These are phyloP conservation scores for Endothia cerciana DNA, from an alignment of 2,329 filamentous ascomycete genomes.

Conservation along the genomic window DNA sequence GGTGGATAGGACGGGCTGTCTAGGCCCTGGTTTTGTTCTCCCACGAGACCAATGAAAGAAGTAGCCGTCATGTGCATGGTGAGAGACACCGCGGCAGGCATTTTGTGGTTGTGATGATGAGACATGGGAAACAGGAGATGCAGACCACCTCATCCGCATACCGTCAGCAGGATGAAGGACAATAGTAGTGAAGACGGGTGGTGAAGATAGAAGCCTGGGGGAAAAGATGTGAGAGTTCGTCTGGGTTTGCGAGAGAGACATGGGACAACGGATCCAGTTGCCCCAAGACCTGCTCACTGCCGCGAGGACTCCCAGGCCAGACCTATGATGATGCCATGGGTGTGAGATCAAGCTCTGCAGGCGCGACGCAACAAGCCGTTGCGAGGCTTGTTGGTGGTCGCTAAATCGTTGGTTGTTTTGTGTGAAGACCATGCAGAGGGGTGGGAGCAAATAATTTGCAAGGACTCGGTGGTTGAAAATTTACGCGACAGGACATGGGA, in stretches of 20 bases:
- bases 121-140: not conserved
- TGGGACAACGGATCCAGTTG: not conserved
- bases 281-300: conserved; percentile 4
- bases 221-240: conserved; percentile 6
- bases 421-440: conserved; percentile 1
- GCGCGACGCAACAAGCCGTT: not conserved
- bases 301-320: conserved; percentile 6
- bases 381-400: not conserved
- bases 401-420: conserved; percentile 3
- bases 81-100: conserved; percentile 63
- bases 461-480: conserved; percentile 13
- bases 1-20: conserved; percentile 71
- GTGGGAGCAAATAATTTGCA: no score
- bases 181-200: conserved; percentile 9
- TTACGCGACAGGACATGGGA: conserved; percentile 14
- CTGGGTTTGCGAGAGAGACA: not conserved
- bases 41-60: conserved; percentile 63
- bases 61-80: conserved; percentile 63
- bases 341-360: not conserved
- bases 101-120: conserved; percentile 51
- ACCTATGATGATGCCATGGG: conserved; percentile 6
- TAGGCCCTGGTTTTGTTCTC: conserved; percentile 66
- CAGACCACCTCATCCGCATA: conserved; percentile 1
- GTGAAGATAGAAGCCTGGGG: conserved; percentile 14
- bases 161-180: not conserved